A percentile compares a stretch with the other conserved stretches of the same genome.
Evolutionary conservation across 768 basidiomycete species (phyloP).

Genomic region (Megacollybia marginata): DNA sequence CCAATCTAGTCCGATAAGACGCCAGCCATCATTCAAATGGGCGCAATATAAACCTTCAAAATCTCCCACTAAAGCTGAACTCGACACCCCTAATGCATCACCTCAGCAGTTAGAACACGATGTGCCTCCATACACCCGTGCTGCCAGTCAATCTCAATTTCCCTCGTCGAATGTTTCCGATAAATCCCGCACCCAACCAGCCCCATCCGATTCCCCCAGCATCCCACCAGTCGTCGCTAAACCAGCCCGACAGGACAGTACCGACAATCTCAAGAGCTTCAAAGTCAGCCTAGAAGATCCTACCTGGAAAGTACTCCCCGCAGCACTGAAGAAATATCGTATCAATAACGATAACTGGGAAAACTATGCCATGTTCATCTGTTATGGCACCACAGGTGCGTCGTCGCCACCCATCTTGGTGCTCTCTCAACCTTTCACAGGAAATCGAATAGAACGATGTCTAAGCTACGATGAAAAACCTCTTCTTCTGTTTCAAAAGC

Average conservation of each 20-base stretch:
- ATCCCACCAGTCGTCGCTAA: constrained; percentile 30
- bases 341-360: constrained; percentile 99
- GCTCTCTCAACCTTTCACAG: constrained; percentile 21
- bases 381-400: constrained; percentile 87
- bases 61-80: constrained; percentile 74
- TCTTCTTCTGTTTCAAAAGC: constrained; percentile 89
- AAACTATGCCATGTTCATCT: constrained; percentile 99
- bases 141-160: constrained; percentile 12
- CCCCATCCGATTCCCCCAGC: constrained; percentile 26
- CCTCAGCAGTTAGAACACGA: constrained; percentile 77
- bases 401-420: not conserved
- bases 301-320: constrained; percentile 97
- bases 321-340: constrained; percentile 97
- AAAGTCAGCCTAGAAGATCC: constrained; percentile 97
- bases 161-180: constrained; percentile 15
- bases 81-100: constrained; percentile 75
- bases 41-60: constrained; percentile 70
- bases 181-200: constrained; percentile 24
- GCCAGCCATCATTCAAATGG: constrained; percentile 87
- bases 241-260: constrained; percentile 54
- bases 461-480: constrained; percentile 98
- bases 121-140: constrained; percentile 29
- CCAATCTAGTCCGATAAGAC: constrained; percentile 32
- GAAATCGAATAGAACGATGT: constrained; percentile 84
- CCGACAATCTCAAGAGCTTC: constrained; percentile 84